Base-by-base conservation (phyloP, 75 land plant species). In the Selaginella moellendorffii region DNA sequence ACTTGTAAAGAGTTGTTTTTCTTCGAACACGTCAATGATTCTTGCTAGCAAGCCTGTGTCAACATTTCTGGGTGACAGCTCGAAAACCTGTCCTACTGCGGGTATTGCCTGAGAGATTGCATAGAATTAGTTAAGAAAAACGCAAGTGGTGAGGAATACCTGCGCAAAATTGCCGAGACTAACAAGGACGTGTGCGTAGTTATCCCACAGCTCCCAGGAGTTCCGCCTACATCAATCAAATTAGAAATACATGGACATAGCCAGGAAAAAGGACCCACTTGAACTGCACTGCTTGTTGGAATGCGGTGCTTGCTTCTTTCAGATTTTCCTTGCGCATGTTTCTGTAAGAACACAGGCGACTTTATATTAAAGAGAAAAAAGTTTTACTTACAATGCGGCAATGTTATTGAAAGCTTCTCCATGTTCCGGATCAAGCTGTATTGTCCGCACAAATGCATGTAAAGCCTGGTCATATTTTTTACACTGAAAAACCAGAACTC, bases 201-300 rank as follows among this genome's bases (percentile, higher is more conserved):
- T 93, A 69, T 93, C 90, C 98, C 98, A 93, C 74, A 93, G 73
- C 54, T 93, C 87, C 98, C 98, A 93, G 70, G 83, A 87, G 59
- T 81, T 75, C 27, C 97, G 85, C 77, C 92, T 87, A 36, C 14
- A 36, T 36, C 5, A 5, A 36, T 36, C 5, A 5, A 36, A 5
- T 5, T 36, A 36, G 5, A 36, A 5, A 36, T 36, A 36, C 14
- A 36, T 36, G 14, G 5, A 36, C 14, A 36, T 36, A 36, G 5
- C 5, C 10, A 5, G 14, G 5, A 66, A 68, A 5, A 36, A 5
- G 5, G 5, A 2, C 65, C 8, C 29, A 87, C 95, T 81, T 88
- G 78, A 80, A 85, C 63, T 93, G 88, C 27, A 93, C 64, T 36
- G 90, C 98, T 69, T 93, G 96, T 61, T 80, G 82, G 64, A 93